Evolutionary conservation across 495 filamentous ascomycete genomes (phyloP).

Genomic region (Annulohypoxylon bovei): DNA sequence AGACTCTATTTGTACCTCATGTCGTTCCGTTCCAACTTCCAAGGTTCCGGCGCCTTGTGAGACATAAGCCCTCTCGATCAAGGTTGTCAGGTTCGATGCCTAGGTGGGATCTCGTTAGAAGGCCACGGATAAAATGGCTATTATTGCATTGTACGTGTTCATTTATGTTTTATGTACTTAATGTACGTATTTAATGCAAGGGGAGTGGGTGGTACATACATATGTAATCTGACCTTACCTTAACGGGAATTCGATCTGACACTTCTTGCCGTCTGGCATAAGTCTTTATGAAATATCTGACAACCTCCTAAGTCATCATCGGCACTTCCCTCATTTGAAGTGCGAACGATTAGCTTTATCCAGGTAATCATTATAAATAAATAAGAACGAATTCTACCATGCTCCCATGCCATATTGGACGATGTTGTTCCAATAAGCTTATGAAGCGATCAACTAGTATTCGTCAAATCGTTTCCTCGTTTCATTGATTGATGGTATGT

Average conservation of each 20-base stretch:
- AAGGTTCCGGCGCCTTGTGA: conserved; percentile 1
- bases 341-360: background rate
- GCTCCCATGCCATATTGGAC: too few species aligned
- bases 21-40: conserved; percentile 1
- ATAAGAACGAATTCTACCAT: too few species aligned
- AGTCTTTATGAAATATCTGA: background rate
- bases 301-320: background rate
- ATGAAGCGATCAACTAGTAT: too few species aligned
- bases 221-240: background rate
- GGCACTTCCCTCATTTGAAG: background rate
- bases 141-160: background rate
- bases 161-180: background rate
- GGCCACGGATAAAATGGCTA: conserved; percentile 15
- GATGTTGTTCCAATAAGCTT: too few species aligned
- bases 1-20: conserved; percentile 18
- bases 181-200: background rate
- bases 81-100: conserved; percentile 8
- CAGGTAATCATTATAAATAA: background rate
- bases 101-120: background rate
- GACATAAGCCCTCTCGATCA: conserved; percentile 11
- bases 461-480: background rate
- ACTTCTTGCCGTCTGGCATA: background rate
- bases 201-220: background rate
- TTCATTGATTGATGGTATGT: background rate
- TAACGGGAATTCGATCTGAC: background rate